Evolutionary conservation across 257 asterid species (phyloP).

Genomic region (Vinca minor): DNA sequence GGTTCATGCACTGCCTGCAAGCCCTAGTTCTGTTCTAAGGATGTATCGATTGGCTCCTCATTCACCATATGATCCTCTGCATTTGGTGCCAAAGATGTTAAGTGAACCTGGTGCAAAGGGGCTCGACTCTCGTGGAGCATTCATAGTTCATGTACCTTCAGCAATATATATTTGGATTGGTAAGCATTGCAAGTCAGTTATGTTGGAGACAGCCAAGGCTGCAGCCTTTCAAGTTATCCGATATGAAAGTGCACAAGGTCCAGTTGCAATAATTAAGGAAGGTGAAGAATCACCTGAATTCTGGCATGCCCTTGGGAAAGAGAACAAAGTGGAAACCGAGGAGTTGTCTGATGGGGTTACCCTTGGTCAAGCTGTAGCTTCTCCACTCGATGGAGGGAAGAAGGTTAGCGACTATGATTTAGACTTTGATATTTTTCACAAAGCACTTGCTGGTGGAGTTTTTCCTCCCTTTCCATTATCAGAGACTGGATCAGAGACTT

Average conservation of each 20-base stretch:
- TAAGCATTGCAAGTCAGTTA: conserved; percentile 42
- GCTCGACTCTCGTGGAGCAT: conserved; percentile 89
- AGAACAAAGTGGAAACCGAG: conserved; percentile 18
- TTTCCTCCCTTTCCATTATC: conserved; percentile 62
- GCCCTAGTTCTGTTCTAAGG: conserved; percentile 68
- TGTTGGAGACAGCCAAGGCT: conserved; percentile 61
- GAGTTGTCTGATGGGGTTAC: conserved; percentile 14
- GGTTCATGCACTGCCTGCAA: conserved; percentile 82
- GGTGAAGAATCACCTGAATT: conserved; percentile 67
- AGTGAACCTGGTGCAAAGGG: conserved; percentile 35
- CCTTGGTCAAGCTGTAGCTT: conserved; percentile 5
- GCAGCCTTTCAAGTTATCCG: conserved; percentile 76
- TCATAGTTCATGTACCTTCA: conserved; percentile 68
- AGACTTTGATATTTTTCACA: conserved; percentile 63
- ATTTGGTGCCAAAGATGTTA: conserved; percentile 41
- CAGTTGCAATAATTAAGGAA: conserved; percentile 48
- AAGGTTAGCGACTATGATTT: conserved; percentile 50
- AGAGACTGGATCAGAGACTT: conserved; percentile 47
- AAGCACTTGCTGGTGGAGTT: conserved; percentile 69
- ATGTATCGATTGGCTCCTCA: conserved; percentile 86
- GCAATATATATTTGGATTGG: conserved; percentile 80
- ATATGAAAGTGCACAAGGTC: conserved; percentile 67
- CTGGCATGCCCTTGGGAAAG: conserved; percentile 53
- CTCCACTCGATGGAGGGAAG: conserved; percentile 25
- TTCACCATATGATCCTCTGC: conserved; percentile 89